Conservation (phyloP, 2,329 filamentous ascomycete genomes). For the Thielaviopsis populi region DNA sequence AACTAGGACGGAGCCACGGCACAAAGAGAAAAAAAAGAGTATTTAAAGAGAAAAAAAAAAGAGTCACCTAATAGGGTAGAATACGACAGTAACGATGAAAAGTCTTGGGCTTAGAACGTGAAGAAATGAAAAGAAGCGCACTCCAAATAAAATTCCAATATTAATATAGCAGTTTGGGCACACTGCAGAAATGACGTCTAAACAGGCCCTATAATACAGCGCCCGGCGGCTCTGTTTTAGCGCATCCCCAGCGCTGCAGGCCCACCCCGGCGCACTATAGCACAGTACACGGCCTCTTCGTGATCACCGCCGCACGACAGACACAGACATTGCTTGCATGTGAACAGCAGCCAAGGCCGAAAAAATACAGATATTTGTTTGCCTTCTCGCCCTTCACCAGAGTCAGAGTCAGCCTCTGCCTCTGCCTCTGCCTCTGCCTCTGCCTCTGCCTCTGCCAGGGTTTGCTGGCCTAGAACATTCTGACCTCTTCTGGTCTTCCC, state of each 20-base stretch:
- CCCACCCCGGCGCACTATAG: neutral
- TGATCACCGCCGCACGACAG: no score
- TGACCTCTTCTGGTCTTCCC: neutral
- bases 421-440: no score
- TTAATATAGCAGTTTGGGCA: neutral
- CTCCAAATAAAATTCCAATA: no score
- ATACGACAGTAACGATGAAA: neutral
- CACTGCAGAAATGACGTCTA: neutral
- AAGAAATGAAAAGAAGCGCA: neutral
- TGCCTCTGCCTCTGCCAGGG: neutral
- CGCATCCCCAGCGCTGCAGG: neutral
- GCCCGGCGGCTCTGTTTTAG: neutral
- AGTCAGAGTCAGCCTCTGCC: no score
- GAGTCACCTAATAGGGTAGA: neutral
- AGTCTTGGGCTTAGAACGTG: neutral
- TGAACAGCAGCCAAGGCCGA: neutral
- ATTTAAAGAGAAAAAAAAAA: neutral
- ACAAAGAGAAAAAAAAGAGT: slow-evolving; percentile 8
- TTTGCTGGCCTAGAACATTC: neutral
- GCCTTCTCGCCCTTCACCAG: neutral
- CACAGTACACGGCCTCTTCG: neutral
- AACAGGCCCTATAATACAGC: no score
- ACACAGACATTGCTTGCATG: no score
- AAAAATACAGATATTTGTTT: neutral
- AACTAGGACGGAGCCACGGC: slow-evolving; percentile 35